These are phyloP conservation scores for Aureobasidium sp. DNA, from an alignment of 2,329 filamentous ascomycete genomes.

Conservation along the genomic window DNA sequence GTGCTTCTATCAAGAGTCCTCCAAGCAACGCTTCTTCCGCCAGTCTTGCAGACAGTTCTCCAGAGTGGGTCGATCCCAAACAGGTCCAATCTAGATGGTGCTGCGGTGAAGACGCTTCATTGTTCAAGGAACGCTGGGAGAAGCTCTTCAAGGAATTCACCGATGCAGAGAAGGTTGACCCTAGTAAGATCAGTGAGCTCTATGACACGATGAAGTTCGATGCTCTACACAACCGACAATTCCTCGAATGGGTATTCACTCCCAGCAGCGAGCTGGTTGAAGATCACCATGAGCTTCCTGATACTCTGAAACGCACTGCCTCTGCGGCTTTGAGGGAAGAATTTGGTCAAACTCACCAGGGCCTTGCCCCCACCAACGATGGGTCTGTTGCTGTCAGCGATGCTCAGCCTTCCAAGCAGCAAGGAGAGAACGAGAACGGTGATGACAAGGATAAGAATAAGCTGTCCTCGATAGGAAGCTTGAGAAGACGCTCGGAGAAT, in stretches of 20 bases:
- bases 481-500: slow-evolving; percentile 44
- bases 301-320: slow-evolving; percentile 21
- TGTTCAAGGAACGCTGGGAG: slow-evolving; percentile 97
- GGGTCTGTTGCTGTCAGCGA: slow-evolving; percentile 14
- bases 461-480: slow-evolving; percentile 34
- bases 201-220: slow-evolving; percentile 99
- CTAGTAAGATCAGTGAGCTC: slow-evolving; percentile 95
- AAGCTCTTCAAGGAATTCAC: slow-evolving; percentile 96
- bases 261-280: slow-evolving; percentile 71
- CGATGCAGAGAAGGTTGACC: slow-evolving; percentile 95
- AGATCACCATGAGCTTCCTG: slow-evolving; percentile 37
- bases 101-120: slow-evolving; percentile 84
- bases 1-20: slow-evolving; percentile 42
- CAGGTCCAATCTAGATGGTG: slow-evolving; percentile 87
- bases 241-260: slow-evolving; percentile 95
- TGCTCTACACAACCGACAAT: slow-evolving; percentile 90
- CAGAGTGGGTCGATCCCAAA: slow-evolving; percentile 12
- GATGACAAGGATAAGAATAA: slow-evolving; percentile 4
- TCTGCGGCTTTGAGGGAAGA: slow-evolving; percentile 24
- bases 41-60: slow-evolving; percentile 26
- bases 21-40: slow-evolving; percentile 21
- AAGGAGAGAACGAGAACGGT: slow-evolving; percentile 3
- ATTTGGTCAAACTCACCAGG: slow-evolving; percentile 24
- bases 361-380: slow-evolving; percentile 16
- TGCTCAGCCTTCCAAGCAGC: background rate